A percentile compares a stretch with the other conserved stretches of the same genome.
phyloP scores from a whole-genome alignment of 352 stramenopile genomes.

The Phytopythium chamaehyphon region DNA sequence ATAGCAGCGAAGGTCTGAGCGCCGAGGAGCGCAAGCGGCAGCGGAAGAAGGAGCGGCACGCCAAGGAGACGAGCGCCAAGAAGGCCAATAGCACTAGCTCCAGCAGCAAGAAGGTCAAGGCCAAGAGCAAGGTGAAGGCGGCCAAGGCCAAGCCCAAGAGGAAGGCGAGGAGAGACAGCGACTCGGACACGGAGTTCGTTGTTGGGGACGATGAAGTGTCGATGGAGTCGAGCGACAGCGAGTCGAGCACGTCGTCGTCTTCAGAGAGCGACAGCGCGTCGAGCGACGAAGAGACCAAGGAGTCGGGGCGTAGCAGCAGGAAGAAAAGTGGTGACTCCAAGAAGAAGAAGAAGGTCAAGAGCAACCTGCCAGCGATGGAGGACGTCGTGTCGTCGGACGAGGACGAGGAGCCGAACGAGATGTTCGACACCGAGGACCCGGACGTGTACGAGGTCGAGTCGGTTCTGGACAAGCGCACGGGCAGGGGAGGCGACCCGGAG shows the following conservation, averaged over 20 bases:
- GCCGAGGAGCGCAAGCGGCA: conserved; percentile 20
- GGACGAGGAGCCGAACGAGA: conserved; percentile 65
- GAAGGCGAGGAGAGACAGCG: conserved; percentile 12
- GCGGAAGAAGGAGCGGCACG: conserved; percentile 17
- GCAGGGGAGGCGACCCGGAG: conserved; percentile 39
- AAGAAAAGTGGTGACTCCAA: conserved; percentile 8
- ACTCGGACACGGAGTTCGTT: conserved; percentile 19
- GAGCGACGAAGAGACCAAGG: conserved; percentile 25
- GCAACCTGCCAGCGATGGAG: conserved; percentile 57
- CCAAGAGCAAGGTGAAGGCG: conserved; percentile 6
- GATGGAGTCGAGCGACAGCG: conserved; percentile 10
- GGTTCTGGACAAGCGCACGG: conserved; percentile 56
- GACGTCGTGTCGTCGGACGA: conserved; percentile 67
- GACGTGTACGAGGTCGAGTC: conserved; percentile 82
- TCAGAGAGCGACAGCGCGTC: conserved; percentile 24
- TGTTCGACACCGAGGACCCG: conserved; percentile 75
- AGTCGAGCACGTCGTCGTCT: conserved; percentile 19
- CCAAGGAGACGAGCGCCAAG: conserved; percentile 18
- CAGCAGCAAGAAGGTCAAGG: background rate
- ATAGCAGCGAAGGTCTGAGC: conserved; percentile 1
- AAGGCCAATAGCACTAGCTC: conserved; percentile 11
- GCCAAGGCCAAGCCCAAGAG: conserved; percentile 16
- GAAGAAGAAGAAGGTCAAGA: conserved; percentile 30
- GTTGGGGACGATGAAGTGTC: conserved; percentile 33
- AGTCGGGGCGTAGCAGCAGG: conserved; percentile 5